Conservation (phyloP, 805 yeast genomes). For the Suhomyces canberraensis region DNA sequence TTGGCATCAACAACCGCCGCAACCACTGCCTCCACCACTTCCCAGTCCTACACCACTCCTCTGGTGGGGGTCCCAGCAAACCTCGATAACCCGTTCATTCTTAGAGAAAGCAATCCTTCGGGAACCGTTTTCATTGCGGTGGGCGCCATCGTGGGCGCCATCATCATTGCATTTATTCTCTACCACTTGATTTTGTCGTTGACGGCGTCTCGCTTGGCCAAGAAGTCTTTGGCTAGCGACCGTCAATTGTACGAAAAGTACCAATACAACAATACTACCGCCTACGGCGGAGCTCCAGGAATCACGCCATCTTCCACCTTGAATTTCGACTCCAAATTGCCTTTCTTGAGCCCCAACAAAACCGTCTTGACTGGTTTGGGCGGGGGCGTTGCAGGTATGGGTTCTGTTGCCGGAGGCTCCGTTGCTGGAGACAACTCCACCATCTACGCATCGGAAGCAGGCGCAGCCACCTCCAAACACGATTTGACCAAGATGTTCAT, state of each 20-base stretch:
- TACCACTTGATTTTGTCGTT: conserved; percentile 52
- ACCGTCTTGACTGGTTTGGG: conserved; percentile 18
- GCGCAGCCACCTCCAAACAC: conserved; percentile 30
- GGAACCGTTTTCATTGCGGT: conserved; percentile 85
- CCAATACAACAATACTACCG: conserved; percentile 27
- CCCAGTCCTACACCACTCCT: conserved; percentile 41
- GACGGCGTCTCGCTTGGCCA: conserved; percentile 51
- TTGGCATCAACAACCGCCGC: conserved; percentile 14
- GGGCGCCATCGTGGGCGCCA: conserved; percentile 64
- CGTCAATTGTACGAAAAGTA: conserved; percentile 31
- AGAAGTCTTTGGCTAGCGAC: conserved; percentile 36
- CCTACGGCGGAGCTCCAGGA: conserved; percentile 22
- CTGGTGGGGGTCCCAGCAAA: conserved; percentile 56
- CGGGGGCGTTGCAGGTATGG: conserved; percentile 6
- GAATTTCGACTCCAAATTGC: conserved; percentile 31
- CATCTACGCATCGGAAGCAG: conserved; percentile 29
- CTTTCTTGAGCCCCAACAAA: conserved; percentile 26
- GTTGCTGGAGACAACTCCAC: conserved; percentile 33
- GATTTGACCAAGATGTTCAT: conserved; percentile 57
- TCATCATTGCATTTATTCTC: conserved; percentile 47
- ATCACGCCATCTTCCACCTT: conserved; percentile 20
- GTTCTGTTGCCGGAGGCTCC: conserved; percentile 14
- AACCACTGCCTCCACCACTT: conserved; percentile 1
- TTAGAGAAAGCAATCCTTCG: conserved; percentile 49
- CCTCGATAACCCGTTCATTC: conserved; percentile 61